These are phyloP conservation scores for Pichia norvegensis DNA, from an alignment of 1,139 yeast genomes.

Conservation along the genomic window DNA sequence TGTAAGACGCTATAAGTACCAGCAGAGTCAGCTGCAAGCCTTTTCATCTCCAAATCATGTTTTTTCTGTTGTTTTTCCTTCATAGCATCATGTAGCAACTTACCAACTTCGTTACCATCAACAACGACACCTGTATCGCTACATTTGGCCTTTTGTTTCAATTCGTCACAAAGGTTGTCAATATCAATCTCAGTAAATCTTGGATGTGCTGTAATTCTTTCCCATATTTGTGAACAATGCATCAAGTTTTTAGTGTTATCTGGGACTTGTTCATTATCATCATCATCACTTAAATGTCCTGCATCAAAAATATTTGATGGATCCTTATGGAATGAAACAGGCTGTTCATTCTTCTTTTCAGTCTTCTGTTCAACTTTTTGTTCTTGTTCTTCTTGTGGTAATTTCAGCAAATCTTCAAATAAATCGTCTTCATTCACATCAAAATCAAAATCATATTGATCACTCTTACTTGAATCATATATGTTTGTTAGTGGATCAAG, in stretches of 20 bases:
- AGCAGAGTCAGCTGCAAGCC: background rate
- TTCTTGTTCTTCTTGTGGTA: conserved; percentile 1
- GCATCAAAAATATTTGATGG: conserved; percentile 3
- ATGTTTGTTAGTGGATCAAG: conserved; percentile 1
- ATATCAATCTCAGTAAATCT: conserved; percentile 87
- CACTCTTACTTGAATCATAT: background rate
- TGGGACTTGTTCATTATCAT: conserved; percentile 43
- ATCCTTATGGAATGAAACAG: background rate
- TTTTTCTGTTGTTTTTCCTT: conserved; percentile 5
- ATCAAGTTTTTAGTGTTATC: conserved; percentile 43
- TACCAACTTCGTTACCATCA: conserved; percentile 67
- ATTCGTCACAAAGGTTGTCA: conserved; percentile 83
- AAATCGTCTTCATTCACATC: conserved; percentile 13
- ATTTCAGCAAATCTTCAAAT: conserved; percentile 13
- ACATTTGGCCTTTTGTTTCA: conserved; percentile 91
- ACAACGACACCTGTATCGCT: conserved; percentile 87
- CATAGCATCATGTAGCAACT: conserved; percentile 6
- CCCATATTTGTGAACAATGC: conserved; percentile 93
- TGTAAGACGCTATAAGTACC: background rate
- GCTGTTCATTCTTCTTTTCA: too few relatives aligned
- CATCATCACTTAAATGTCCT: conserved; percentile 30
- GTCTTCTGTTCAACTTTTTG: too few relatives aligned
- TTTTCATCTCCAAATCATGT: conserved; percentile 3
- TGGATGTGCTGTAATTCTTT: conserved; percentile 88
- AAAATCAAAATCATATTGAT: conserved; percentile 6